These are phyloP conservation scores for Amanita rubescens DNA, from an alignment of 768 basidiomycete species.

Conservation along the genomic window DNA sequence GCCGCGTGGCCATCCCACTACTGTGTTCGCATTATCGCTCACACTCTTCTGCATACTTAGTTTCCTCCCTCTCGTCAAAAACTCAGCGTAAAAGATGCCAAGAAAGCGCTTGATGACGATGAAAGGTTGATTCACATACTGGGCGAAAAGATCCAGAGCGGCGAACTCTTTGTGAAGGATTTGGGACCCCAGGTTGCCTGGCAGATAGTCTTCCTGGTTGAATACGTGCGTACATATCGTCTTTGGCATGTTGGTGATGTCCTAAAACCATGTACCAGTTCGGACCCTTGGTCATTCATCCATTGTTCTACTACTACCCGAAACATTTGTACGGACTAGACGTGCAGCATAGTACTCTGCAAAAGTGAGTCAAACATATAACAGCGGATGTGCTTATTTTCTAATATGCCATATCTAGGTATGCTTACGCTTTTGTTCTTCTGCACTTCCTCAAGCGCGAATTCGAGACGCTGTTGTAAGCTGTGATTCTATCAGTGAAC, in stretches of 20 bases:
- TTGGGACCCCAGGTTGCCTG: slow-evolving; percentile 86
- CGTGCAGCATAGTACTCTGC: slow-evolving; percentile 69
- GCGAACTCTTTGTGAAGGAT: slow-evolving; percentile 78
- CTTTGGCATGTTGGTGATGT: neutral
- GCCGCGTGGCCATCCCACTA: no score
- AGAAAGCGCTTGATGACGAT: slow-evolving; percentile 57
- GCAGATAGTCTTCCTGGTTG: slow-evolving; percentile 82
- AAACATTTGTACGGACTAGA: slow-evolving; percentile 59
- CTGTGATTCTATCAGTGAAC: neutral
- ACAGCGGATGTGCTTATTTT: neutral
- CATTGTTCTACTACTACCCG: slow-evolving; percentile 71
- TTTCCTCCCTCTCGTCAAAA: slow-evolving; percentile 69
- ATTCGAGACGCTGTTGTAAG: slow-evolving; percentile 84
- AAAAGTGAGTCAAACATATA: slow-evolving; percentile 43
- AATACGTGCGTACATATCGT: slow-evolving; percentile 69
- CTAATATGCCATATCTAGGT: slow-evolving; percentile 26
- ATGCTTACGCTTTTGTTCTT: slow-evolving; percentile 68
- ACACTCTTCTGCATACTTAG: slow-evolving; percentile 28
- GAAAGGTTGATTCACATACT: slow-evolving; percentile 45
- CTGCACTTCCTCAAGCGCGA: slow-evolving; percentile 90
- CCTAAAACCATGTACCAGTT: slow-evolving; percentile 35
- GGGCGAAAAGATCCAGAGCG: slow-evolving; percentile 46
- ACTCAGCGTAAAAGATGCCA: slow-evolving; percentile 55
- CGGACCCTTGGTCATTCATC: slow-evolving; percentile 87
- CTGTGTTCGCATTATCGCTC: neutral